A percentile compares a stretch with the other conserved stretches of the same genome.
Conservation (phyloP, 139 green algal species). For the Tetraselmis chui region DNA sequence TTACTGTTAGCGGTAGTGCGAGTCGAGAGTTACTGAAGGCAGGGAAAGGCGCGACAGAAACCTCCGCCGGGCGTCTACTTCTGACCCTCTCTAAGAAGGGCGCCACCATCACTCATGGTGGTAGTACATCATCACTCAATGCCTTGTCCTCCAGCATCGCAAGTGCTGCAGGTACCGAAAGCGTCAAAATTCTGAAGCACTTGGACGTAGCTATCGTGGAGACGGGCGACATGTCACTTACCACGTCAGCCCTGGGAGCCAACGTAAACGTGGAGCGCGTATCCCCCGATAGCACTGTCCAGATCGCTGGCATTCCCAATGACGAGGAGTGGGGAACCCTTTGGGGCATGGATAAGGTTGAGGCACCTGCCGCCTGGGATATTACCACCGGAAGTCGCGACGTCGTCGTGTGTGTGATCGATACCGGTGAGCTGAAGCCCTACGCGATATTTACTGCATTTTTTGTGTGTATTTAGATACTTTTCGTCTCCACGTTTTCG, state of each 20-base stretch:
- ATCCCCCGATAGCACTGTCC: background rate
- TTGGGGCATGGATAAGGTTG: background rate
- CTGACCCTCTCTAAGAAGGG: no score
- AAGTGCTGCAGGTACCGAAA: background rate
- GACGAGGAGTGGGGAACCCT: background rate
- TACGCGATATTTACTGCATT: background rate
- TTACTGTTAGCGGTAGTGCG: no score
- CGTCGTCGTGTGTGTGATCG: conserved; percentile 56
- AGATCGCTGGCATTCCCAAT: background rate
- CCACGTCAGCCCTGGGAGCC: background rate
- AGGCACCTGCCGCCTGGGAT: background rate
- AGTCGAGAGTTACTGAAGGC: no score
- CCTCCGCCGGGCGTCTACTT: no score
- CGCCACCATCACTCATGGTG: no score
- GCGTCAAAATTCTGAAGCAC: background rate
- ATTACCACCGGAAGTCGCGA: background rate
- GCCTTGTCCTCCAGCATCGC: background rate
- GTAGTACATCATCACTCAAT: no score
- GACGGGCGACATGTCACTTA: background rate
- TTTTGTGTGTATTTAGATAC: no score
- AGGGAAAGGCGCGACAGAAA: no score
- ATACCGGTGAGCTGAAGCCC: conserved; percentile 9
- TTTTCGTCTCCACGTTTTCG: no score
- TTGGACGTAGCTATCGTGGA: background rate
- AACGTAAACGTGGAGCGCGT: background rate